Conservation (phyloP, 2,329 filamentous ascomycete species). For the Neospermospora avenae region DNA sequence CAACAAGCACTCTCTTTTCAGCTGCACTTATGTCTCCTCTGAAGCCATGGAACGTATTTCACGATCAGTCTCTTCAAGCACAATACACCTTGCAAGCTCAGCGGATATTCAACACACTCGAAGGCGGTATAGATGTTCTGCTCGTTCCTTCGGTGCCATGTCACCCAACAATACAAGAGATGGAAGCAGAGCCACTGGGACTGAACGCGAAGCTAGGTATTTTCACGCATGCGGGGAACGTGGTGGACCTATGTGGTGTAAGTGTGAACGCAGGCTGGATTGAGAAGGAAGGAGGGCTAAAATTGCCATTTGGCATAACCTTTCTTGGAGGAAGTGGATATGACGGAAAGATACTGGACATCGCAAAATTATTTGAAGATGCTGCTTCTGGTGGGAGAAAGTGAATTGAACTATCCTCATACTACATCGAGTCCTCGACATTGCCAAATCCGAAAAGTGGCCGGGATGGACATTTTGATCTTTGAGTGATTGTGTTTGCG, state of each 20-base stretch:
- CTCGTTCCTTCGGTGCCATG: constrained; percentile 50
- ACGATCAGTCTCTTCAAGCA: constrained; percentile 35
- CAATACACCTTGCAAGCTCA: constrained; percentile 29
- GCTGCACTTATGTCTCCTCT: constrained; percentile 37
- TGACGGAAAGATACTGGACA: constrained; percentile 37
- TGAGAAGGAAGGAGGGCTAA: constrained; percentile 15
- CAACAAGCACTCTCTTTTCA: constrained; percentile 43
- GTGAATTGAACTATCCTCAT: neutral
- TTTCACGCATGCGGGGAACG: constrained; percentile 54
- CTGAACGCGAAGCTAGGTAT: constrained; percentile 47
- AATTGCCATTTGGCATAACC: constrained; percentile 39
- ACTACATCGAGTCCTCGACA: too few relatives aligned
- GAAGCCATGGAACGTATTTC: constrained; percentile 43
- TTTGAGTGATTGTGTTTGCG: too few relatives aligned
- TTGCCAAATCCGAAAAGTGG: too few relatives aligned
- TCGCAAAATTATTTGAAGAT: constrained; percentile 37
- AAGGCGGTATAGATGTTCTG: constrained; percentile 42
- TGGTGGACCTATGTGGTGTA: constrained; percentile 50
- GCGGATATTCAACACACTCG: constrained; percentile 29
- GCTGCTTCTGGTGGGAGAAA: constrained; percentile 39
- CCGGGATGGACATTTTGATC: too few relatives aligned
- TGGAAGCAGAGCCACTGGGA: constrained; percentile 48
- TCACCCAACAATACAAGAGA: constrained; percentile 46
- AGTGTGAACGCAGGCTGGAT: constrained; percentile 32
- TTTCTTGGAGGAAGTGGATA: constrained; percentile 38